Conservation (phyloP, 768 basidiomycete genomes). For the Lactarius pseudohatsudake region DNA sequence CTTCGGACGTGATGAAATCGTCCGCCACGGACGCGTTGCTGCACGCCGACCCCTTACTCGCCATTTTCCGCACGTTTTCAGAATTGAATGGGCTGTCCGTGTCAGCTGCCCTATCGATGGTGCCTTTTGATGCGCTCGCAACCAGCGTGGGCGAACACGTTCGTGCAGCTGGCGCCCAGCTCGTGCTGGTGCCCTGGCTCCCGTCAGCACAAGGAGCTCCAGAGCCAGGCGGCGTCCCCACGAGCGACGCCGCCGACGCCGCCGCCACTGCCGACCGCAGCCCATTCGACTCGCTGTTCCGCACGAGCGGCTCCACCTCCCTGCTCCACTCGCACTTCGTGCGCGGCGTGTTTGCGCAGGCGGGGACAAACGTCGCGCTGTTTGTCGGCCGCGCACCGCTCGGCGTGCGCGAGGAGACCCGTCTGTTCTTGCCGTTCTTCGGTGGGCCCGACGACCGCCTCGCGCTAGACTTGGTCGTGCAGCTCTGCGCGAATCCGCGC, state of each 20-base stretch:
- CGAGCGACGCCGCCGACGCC: constrained; percentile 17
- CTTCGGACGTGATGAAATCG: constrained; percentile 62
- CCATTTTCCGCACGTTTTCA: constrained; percentile 75
- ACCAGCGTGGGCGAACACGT: constrained; percentile 70
- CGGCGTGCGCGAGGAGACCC: constrained; percentile 43
- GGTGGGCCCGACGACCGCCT: constrained; percentile 93
- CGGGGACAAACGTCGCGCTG: constrained; percentile 76
- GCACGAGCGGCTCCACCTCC: constrained; percentile 46
- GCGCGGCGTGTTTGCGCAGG: constrained; percentile 72
- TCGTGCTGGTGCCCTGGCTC: constrained; percentile 85
- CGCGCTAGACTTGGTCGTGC: constrained; percentile 80
- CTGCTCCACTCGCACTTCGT: constrained; percentile 80
- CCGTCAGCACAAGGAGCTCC: constrained; percentile 37
- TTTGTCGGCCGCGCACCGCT: constrained; percentile 66
- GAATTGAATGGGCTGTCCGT: constrained; percentile 68
- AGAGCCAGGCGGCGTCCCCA: constrained; percentile 19
- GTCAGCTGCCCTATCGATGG: constrained; percentile 65
- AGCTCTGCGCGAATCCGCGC: constrained; percentile 69
- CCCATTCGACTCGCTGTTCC: constrained; percentile 74
- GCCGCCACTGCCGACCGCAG: constrained; percentile 37
- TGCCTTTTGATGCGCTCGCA: constrained; percentile 73
- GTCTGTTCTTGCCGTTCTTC: constrained; percentile 87
- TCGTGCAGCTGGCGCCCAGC: constrained; percentile 54
- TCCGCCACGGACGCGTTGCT: constrained; percentile 66
- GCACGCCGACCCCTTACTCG: constrained; percentile 68